phyloP scores from a whole-genome alignment of 179 eudicot species.

The Silene vulgaris region DNA sequence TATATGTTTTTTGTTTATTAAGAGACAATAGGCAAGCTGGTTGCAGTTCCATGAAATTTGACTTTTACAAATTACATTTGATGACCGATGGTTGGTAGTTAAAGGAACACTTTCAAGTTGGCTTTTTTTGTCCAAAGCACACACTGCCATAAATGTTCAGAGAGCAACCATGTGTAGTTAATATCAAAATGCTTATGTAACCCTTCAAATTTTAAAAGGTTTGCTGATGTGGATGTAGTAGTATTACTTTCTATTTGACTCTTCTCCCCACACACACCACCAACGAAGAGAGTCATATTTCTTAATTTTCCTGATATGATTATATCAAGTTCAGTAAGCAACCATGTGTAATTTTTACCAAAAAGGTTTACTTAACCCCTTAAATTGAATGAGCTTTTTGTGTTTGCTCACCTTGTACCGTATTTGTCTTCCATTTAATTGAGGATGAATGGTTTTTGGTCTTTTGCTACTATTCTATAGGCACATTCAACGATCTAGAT shows the following conservation, averaged over 20 bases:
- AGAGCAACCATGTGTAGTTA: neutral
- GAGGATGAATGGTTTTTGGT: neutral
- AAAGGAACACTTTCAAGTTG: neutral
- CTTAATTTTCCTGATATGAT: neutral
- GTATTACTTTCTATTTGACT: neutral
- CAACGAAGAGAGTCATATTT: neutral
- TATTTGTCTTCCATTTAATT: neutral
- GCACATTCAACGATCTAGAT: constrained; percentile 96
- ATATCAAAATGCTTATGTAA: neutral
- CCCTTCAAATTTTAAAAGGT: neutral
- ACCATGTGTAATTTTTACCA: neutral
- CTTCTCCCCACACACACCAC: neutral
- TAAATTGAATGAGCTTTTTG: neutral
- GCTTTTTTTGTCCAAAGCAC: neutral
- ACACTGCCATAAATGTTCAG: neutral
- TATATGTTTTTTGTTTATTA: neutral
- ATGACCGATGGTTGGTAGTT: neutral
- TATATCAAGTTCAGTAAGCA: neutral
- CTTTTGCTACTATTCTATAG: constrained; percentile 37
- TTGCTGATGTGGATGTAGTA: neutral
- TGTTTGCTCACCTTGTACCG: neutral
- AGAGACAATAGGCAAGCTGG: neutral
- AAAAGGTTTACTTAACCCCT: neutral
- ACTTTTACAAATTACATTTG: neutral
- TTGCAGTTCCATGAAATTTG: neutral